Evolutionary conservation across 2,329 filamentous ascomycete species (phyloP).

Genomic region (Aspergillus eucalypticola): DNA sequence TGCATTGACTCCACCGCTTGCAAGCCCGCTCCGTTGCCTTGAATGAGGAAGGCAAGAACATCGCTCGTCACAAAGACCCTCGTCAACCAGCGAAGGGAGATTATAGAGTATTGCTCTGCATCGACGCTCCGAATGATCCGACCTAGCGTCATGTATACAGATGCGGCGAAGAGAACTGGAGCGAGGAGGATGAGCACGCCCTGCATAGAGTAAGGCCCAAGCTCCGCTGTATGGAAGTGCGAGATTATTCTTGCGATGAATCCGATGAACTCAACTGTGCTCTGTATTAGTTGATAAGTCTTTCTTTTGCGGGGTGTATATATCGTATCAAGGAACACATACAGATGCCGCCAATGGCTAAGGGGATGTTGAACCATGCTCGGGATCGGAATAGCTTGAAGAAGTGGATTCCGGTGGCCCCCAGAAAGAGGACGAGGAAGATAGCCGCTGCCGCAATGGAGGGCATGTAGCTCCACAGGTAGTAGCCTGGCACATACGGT

Average conservation of each 20-base stretch:
- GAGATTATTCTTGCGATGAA: constrained; percentile 25
- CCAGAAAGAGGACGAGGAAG: constrained; percentile 31
- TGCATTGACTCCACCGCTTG: constrained; percentile 20
- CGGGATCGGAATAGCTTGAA: constrained; percentile 31
- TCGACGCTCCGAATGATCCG: constrained; percentile 47
- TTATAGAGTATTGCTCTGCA: constrained; percentile 45
- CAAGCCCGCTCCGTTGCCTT: constrained; percentile 30
- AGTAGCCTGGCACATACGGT: constrained; percentile 20
- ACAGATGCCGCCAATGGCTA: constrained; percentile 41
- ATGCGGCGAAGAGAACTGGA: constrained; percentile 52
- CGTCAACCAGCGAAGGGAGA: constrained; percentile 48
- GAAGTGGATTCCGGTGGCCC: constrained; percentile 25
- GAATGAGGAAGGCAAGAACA: constrained; percentile 51
- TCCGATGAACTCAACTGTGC: constrained; percentile 39
- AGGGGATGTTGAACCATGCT: constrained; percentile 35
- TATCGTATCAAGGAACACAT: constrained; percentile 11
- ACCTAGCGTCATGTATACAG: constrained; percentile 53
- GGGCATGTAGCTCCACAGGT: constrained; percentile 32
- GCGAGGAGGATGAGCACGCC: constrained; percentile 50
- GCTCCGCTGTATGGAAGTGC: constrained; percentile 22
- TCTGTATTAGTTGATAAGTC: not conserved
- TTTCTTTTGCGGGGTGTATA: not conserved
- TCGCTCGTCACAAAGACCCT: constrained; percentile 53
- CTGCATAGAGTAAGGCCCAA: constrained; percentile 43
- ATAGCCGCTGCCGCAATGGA: constrained; percentile 26